Percentiles rank a stretch among this genome's conserved stretches.
These are phyloP conservation scores for Blastocystis sp. DNA, from an alignment of 352 stramenopile genomes.

Conservation along the genomic window DNA sequence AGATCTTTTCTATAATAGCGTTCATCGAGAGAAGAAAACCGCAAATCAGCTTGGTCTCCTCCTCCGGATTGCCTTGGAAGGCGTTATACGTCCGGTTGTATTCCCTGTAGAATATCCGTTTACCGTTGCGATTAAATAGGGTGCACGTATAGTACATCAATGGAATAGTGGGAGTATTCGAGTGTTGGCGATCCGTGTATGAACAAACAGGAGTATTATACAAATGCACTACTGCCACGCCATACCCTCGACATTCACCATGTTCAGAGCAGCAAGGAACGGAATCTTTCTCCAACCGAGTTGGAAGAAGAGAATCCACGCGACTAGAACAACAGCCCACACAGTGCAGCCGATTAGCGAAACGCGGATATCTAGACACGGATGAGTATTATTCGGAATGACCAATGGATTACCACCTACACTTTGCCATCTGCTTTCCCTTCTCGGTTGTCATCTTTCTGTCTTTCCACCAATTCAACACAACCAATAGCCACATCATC, in stretches of 20 bases:
- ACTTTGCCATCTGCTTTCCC: constrained; percentile 28
- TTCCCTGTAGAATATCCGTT: constrained; percentile 38
- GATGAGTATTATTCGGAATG: neutral
- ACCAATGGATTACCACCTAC: neutral
- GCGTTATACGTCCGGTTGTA: constrained; percentile 35
- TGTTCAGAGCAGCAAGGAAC: constrained; percentile 27
- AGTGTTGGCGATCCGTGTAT: neutral
- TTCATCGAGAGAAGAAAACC: constrained; percentile 52
- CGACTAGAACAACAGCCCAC: neutral
- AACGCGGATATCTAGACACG: neutral
- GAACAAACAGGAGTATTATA: neutral
- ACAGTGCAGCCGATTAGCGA: constrained; percentile 10
- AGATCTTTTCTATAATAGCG: constrained; percentile 32
- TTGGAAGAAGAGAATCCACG: constrained; percentile 18
- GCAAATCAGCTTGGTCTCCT: constrained; percentile 50
- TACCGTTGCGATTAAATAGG: constrained; percentile 33
- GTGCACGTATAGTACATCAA: constrained; percentile 9
- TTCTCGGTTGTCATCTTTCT: constrained; percentile 34
- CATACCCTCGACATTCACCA: constrained; percentile 10
- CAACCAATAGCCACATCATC: constrained; percentile 32
- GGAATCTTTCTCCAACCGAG: neutral
- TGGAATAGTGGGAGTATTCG: neutral
- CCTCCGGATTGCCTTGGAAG: constrained; percentile 21
- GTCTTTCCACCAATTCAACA: constrained; percentile 35
- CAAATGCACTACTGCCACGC: neutral